A percentile compares a stretch with the other conserved stretches of the same genome.
Evolutionary conservation across 2,329 filamentous ascomycete species (phyloP).

Genomic region (Pyrenophora seminiperda): DNA sequence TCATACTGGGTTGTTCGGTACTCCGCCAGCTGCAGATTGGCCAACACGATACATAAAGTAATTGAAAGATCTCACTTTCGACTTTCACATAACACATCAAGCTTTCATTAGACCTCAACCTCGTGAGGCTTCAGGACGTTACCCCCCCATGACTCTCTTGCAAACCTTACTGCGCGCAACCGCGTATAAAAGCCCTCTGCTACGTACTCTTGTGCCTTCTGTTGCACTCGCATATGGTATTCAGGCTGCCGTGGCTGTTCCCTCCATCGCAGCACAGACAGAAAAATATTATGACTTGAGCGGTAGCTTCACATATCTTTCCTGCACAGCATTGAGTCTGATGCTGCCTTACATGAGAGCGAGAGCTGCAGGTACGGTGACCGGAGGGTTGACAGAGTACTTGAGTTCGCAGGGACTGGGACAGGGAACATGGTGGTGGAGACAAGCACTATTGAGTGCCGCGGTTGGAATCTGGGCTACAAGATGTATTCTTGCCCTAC

Average conservation of each 20-base stretch:
- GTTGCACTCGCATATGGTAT: constrained; percentile 67
- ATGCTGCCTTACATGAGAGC: constrained; percentile 65
- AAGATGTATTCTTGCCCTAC: constrained; percentile 53
- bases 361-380: constrained; percentile 54
- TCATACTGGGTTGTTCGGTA: not conserved
- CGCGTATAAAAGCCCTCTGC: constrained; percentile 65
- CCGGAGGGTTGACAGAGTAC: constrained; percentile 44
- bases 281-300: constrained; percentile 73
- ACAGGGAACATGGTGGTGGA: constrained; percentile 60
- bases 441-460: constrained; percentile 60
- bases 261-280: constrained; percentile 64
- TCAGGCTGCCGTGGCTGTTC: constrained; percentile 66
- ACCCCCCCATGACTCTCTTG: constrained; percentile 43
- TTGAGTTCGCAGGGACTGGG: constrained; percentile 32
- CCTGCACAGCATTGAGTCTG: constrained; percentile 66
- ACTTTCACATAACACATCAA: not conserved
- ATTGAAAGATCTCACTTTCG: too few species aligned
- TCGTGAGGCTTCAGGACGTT: not conserved
- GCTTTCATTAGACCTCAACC: not conserved
- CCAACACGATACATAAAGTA: too few species aligned
- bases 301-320: constrained; percentile 69
- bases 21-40: too few species aligned
- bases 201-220: constrained; percentile 66
- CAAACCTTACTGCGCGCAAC: constrained; percentile 62
- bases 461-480: constrained; percentile 67